Conservation (phyloP, 2,329 filamentous ascomycete genomes). For the Immersiporthe knoxdaviesiana region DNA sequence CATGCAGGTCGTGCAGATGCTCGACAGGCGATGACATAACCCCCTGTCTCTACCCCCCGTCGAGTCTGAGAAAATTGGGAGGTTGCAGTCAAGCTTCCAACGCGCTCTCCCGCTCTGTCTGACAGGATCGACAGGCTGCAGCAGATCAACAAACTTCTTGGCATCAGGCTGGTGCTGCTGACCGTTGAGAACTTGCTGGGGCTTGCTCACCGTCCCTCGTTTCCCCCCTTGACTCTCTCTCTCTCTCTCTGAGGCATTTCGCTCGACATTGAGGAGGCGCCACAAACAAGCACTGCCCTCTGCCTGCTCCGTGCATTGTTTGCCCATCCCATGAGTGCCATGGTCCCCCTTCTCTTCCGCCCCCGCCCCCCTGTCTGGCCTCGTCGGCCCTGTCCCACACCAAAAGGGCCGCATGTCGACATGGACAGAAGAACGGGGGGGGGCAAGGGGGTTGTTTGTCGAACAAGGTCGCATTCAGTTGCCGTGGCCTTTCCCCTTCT, state of each 20-base stretch:
- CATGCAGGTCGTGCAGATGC: not conserved
- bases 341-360: not conserved
- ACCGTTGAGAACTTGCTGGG: not conserved
- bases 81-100: not conserved
- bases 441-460: not conserved
- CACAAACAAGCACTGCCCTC: conserved; percentile 48
- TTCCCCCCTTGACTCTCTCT: conserved; percentile 30
- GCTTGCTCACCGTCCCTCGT: conserved; percentile 35
- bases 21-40: not conserved
- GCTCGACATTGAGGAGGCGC: conserved; percentile 44
- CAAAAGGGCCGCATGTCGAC: conserved; percentile 6
- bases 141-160: not conserved
- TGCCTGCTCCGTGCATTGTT: conserved; percentile 46
- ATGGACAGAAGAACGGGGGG: conserved; percentile 17
- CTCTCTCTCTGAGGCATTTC: conserved; percentile 43
- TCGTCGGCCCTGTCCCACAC: not conserved
- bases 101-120: not conserved
- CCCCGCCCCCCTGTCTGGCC: not conserved
- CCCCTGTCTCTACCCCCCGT: not conserved
- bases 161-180: not conserved
- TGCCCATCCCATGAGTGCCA: not conserved
- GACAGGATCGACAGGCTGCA: not conserved
- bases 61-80: not conserved
- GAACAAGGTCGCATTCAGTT: conserved; percentile 25
- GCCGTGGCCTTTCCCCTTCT: conserved; percentile 14